phyloP scores from a whole-genome alignment of 2,329 filamentous ascomycete species.

The Exophiala mesophila region DNA sequence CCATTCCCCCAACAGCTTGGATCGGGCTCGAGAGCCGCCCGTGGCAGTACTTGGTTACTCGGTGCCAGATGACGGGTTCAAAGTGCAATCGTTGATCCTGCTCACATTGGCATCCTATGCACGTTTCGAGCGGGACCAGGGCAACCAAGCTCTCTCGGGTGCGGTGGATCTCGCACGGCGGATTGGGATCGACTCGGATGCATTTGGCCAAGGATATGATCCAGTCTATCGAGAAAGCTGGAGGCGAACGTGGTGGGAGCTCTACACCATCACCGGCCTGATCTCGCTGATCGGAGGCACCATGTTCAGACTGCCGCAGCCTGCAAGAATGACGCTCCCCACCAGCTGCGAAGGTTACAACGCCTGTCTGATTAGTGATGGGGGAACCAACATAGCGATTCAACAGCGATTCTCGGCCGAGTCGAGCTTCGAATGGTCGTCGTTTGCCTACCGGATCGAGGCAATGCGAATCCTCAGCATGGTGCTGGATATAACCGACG shows the following conservation, averaged over 20 bases:
- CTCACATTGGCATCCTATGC: conserved; percentile 33
- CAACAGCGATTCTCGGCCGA: conserved; percentile 67
- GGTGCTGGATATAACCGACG: conserved; percentile 50
- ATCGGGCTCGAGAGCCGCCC: background rate
- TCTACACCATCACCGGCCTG: conserved; percentile 78
- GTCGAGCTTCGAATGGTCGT: conserved; percentile 68
- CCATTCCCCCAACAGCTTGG: background rate
- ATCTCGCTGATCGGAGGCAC: conserved; percentile 55
- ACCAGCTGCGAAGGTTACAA: conserved; percentile 67
- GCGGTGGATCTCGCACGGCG: conserved; percentile 68
- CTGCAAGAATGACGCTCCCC: conserved; percentile 64
- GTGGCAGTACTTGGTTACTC: conserved; percentile 29
- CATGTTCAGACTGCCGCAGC: conserved; percentile 60
- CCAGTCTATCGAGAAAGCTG: conserved; percentile 72
- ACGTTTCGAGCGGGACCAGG: conserved; percentile 30
- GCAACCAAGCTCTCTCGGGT: conserved; percentile 46
- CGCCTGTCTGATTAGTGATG: conserved; percentile 45
- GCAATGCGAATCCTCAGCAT: conserved; percentile 73
- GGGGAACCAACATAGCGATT: background rate
- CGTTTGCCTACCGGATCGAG: conserved; percentile 78
- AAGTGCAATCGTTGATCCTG: conserved; percentile 33
- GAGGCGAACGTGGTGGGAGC: conserved; percentile 84
- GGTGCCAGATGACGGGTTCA: conserved; percentile 35
- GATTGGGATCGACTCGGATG: conserved; percentile 65
- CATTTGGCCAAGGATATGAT: conserved; percentile 55